Conservation (phyloP, 2,329 filamentous ascomycete species). For the Cercospora beticola region DNA sequence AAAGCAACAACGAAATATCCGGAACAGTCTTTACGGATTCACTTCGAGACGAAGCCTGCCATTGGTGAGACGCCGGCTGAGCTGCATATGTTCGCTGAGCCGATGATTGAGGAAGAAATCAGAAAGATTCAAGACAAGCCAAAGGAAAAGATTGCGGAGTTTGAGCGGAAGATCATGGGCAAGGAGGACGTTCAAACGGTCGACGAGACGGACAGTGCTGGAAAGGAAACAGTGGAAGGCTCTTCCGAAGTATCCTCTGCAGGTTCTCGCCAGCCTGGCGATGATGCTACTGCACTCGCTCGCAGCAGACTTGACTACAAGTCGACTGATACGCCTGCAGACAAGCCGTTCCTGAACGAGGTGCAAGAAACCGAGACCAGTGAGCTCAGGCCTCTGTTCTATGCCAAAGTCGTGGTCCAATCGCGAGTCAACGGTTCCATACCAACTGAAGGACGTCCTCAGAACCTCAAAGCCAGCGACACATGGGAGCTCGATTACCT, state of each 20-base stretch:
- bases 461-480: conserved; percentile 46
- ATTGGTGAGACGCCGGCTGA: conserved; percentile 49
- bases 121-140: conserved; percentile 69
- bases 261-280: not conserved
- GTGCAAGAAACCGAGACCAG: conserved; percentile 11
- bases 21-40: conserved; percentile 46
- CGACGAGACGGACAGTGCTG: conserved; percentile 14
- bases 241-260: conserved; percentile 3
- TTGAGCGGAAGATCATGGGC: conserved; percentile 55
- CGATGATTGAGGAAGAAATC: conserved; percentile 72
- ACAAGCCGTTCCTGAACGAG: conserved; percentile 15
- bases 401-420: conserved; percentile 68
- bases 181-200: conserved; percentile 23
- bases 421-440: conserved; percentile 69
- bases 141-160: conserved; percentile 64
- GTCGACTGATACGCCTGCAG: conserved; percentile 13
- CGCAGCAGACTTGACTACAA: conserved; percentile 4
- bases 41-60: conserved; percentile 48
- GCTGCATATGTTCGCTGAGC: conserved; percentile 90
- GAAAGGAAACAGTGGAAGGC: not conserved
- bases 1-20: conserved; percentile 74
- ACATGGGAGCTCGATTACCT: conserved; percentile 78
- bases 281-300: conserved; percentile 12
- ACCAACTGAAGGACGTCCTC: conserved; percentile 58
- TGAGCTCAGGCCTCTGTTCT: conserved; percentile 53